These are phyloP conservation scores for Metschnikowia henanensis DNA, from an alignment of 805 yeast genomes.

Conservation along the genomic window DNA sequence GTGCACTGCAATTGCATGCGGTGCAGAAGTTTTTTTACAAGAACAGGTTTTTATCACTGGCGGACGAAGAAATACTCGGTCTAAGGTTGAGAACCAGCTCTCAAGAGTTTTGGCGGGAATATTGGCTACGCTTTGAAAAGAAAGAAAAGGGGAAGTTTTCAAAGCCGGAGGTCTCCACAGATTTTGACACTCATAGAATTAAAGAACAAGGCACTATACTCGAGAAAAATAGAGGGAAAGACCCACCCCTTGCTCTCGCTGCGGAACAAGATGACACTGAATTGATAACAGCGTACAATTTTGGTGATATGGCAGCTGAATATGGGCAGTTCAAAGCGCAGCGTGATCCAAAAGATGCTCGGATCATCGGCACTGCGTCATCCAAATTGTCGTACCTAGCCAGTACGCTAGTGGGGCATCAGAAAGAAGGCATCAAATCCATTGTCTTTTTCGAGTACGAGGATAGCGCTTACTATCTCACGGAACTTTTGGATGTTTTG, in stretches of 20 bases:
- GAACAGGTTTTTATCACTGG: slow-evolving; percentile 44
- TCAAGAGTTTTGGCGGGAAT: slow-evolving; percentile 50
- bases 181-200: background rate
- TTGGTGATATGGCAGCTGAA: background rate
- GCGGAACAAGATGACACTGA: background rate
- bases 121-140: slow-evolving; percentile 47
- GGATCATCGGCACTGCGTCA: slow-evolving; percentile 61
- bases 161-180: slow-evolving; percentile 29
- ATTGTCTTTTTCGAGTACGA: slow-evolving; percentile 70
- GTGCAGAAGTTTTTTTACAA: slow-evolving; percentile 55
- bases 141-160: slow-evolving; percentile 39
- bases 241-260: background rate
- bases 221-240: background rate
- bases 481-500: slow-evolving; percentile 61
- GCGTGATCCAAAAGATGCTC: slow-evolving; percentile 25
- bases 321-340: background rate
- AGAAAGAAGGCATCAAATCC: slow-evolving; percentile 47
- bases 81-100: slow-evolving; percentile 35
- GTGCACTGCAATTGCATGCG: slow-evolving; percentile 57
- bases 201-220: background rate
- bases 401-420: slow-evolving; percentile 54
- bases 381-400: slow-evolving; percentile 62
- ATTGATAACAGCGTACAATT: background rate
- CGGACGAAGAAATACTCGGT: slow-evolving; percentile 26
- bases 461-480: slow-evolving; percentile 65